Percentiles rank a stretch among this genome's conserved stretches.
phyloP scores from a whole-genome alignment of 106 monocot species.

The Apostasia ramifera region DNA sequence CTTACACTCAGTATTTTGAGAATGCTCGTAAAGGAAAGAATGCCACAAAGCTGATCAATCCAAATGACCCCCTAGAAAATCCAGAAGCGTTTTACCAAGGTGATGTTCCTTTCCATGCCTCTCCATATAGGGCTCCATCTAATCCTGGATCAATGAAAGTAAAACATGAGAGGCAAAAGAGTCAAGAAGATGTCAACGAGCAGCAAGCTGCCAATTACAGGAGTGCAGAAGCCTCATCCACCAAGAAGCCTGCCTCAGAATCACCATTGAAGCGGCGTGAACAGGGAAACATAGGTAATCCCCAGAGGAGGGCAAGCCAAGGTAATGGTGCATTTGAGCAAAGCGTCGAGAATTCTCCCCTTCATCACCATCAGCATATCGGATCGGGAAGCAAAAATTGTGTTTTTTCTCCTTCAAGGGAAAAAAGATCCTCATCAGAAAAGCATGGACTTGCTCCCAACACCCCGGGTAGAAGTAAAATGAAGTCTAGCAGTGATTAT shows the following conservation, averaged over 20 bases:
- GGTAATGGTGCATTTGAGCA: conserved; percentile 13
- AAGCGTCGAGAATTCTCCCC: conserved; percentile 20
- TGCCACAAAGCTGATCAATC: conserved; percentile 47
- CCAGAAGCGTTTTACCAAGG: conserved; percentile 36
- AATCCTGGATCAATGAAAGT: conserved; percentile 2
- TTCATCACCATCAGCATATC: conserved; percentile 14
- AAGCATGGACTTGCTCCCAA: conserved; percentile 23
- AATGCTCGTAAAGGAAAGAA: conserved; percentile 50
- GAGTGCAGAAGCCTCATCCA: not conserved
- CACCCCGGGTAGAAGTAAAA: conserved; percentile 36
- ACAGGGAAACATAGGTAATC: conserved; percentile 3
- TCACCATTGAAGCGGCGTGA: not conserved
- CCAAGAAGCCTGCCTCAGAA: not conserved
- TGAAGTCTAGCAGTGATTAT: conserved; percentile 13
- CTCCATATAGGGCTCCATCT: conserved; percentile 13
- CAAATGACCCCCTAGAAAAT: conserved; percentile 59
- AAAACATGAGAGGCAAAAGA: conserved; percentile 1
- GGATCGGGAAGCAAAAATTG: conserved; percentile 14
- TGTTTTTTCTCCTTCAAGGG: conserved; percentile 24
- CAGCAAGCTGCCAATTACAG: not conserved
- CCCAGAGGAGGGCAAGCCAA: not conserved
- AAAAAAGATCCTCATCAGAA: conserved; percentile 24
- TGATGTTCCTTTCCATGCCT: conserved; percentile 8
- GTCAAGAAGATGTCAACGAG: not conserved
- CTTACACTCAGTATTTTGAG: conserved; percentile 71